Conservation (phyloP, 2,329 filamentous ascomycete species). For the Ceratocystis ficicola region DNA sequence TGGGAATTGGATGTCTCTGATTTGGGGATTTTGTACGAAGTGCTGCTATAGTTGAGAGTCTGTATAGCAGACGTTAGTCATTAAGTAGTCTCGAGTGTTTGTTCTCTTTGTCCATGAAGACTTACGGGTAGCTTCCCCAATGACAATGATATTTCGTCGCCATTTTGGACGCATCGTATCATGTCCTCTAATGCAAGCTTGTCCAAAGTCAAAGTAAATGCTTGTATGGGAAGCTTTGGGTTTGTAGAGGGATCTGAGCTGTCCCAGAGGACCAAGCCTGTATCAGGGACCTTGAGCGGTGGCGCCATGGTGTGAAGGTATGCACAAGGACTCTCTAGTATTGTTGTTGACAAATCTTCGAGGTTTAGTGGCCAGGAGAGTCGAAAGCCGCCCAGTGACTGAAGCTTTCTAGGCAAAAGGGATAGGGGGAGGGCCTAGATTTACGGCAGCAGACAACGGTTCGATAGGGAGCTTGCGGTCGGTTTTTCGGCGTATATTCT, state of each 20-base stretch:
- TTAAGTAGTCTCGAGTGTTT: background rate
- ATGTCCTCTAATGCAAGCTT: slow-evolving; percentile 49
- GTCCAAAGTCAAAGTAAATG: slow-evolving; percentile 46
- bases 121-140: slow-evolving; percentile 50
- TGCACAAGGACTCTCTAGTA: background rate
- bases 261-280: slow-evolving; percentile 43
- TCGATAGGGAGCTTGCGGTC: too few species aligned
- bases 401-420: too few species aligned
- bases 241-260: slow-evolving; percentile 34
- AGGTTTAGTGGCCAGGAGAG: background rate
- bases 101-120: background rate
- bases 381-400: background rate
- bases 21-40: slow-evolving; percentile 37
- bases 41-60: slow-evolving; percentile 44
- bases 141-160: slow-evolving; percentile 44
- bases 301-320: slow-evolving; percentile 51
- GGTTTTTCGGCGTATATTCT: background rate
- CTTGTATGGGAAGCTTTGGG: slow-evolving; percentile 39
- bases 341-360: background rate
- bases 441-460: too few species aligned
- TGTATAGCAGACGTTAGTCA: slow-evolving; percentile 26
- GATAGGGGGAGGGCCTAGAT: too few species aligned
- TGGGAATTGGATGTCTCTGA: slow-evolving; percentile 37
- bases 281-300: slow-evolving; percentile 44
- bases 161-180: slow-evolving; percentile 47